Base-by-base conservation (phyloP, 2,329 filamentous ascomycete genomes). In the Colletotrichum paranaense region DNA sequence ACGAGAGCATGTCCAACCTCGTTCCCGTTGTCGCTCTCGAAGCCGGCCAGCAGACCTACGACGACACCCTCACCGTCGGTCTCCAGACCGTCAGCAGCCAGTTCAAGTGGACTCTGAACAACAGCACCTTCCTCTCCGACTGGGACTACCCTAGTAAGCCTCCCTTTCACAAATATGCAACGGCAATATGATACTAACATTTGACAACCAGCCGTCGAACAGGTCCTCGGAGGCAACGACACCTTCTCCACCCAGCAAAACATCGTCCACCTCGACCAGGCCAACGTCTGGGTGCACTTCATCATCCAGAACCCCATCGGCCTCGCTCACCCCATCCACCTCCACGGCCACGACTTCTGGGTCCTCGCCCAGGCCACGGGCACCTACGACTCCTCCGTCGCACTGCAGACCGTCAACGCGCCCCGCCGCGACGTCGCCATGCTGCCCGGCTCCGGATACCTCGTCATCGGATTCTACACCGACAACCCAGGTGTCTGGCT, bases 391-490 rank as follows among this genome's bases (percentile, higher is more conserved):
- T 83, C 68, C 7, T 72, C 72, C n/a, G 22, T 74, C 58, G 28
- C 62, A 6, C 68, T 74, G 52, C 46, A 74, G 68, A 74, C 57
- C 14, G 62, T 75, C 62, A 90, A 89, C 77, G 87, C 88, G 1
- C 84, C 86, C 30, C 86, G 88, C 11, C 84, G 88, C 46, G 88
- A 90, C 75, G 86, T 87, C 2, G 87, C 87, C 6, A 83, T 87
- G 74, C 81, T 90, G 2, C 84, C 83, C 1, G 77, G 77, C 1
- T 75, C 76, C 11, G 87, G 87, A 0, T 85, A 86, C 77, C 67
- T 88, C 4, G 84, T 88, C n/a, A 80, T 89, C 46, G 87, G 85
- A 3, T 86, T 88, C 74, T 80, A 86, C 76, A 82, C 84, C 0
- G 82, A 85, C 68, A 89, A 89, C 77, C 85, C 87, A 2, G 87